These are phyloP conservation scores for Taiwanofungus camphoratus DNA, from an alignment of 1,284 basidiomycete genomes.

Conservation along the genomic window DNA sequence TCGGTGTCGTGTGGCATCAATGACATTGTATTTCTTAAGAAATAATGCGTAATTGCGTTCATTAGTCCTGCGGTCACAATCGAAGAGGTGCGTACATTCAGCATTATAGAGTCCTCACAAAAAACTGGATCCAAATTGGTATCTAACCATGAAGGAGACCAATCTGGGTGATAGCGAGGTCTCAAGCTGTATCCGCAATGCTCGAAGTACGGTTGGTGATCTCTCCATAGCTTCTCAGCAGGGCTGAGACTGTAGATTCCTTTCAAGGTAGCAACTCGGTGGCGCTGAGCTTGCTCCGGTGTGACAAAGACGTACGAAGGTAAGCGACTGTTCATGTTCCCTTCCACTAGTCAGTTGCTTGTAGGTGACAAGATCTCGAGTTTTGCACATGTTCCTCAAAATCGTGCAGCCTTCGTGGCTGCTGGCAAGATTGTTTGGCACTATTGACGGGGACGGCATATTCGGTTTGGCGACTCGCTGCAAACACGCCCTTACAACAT, in stretches of 20 bases:
- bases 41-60: not conserved
- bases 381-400: not conserved
- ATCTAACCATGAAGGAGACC: slow-evolving; percentile 12
- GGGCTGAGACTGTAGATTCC: not conserved
- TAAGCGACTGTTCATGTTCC: not conserved
- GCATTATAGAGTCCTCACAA: slow-evolving; percentile 10
- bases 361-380: too few relatives aligned
- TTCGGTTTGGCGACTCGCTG: too few relatives aligned
- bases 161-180: slow-evolving; percentile 8
- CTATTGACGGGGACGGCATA: too few relatives aligned
- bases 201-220: slow-evolving; percentile 1
- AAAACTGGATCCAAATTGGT: slow-evolving; percentile 5
- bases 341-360: not conserved
- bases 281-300: not conserved
- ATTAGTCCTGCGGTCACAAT: not conserved
- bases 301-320: not conserved
- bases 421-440: not conserved
- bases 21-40: slow-evolving; percentile 6
- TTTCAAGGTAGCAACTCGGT: not conserved
- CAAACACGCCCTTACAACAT: too few relatives aligned
- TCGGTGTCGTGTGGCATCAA: slow-evolving; percentile 21
- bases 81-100: not conserved
- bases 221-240: slow-evolving; percentile 1
- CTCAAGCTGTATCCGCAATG: slow-evolving; percentile 7
- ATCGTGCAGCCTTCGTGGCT: not conserved